These are phyloP conservation scores for Sugiyamaella americana DNA, from an alignment of 805 yeast species.

Conservation along the genomic window DNA sequence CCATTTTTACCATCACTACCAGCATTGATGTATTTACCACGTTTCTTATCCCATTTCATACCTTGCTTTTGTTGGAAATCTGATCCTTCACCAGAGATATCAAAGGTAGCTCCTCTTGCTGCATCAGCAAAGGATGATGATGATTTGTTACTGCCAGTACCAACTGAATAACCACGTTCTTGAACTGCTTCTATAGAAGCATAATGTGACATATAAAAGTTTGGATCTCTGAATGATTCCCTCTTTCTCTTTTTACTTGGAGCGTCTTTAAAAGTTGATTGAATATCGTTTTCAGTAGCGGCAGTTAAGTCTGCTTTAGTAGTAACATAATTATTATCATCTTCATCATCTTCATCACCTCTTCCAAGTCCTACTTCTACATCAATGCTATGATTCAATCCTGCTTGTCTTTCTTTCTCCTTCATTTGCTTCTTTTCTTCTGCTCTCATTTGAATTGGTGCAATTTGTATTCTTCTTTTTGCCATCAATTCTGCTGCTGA, in stretches of 20 bases:
- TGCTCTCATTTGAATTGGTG: constrained; percentile 78
- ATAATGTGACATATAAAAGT: constrained; percentile 78
- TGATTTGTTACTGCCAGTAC: constrained; percentile 27
- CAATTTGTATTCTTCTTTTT: constrained; percentile 77
- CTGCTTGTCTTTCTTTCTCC: constrained; percentile 14
- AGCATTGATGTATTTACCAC: constrained; percentile 79
- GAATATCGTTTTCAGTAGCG: constrained; percentile 37
- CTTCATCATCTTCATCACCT: constrained; percentile 11
- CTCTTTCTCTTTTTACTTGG: constrained; percentile 32
- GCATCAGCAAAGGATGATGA: constrained; percentile 58
- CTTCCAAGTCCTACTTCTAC: constrained; percentile 7
- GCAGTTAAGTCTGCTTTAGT: constrained; percentile 25
- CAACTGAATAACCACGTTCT: constrained; percentile 66
- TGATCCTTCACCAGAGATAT: constrained; percentile 68
- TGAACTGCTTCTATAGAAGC: constrained; percentile 77
- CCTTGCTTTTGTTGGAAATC: constrained; percentile 60
- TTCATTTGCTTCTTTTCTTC: constrained; percentile 38
- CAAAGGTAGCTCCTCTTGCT: constrained; percentile 83
- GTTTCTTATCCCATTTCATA: constrained; percentile 89
- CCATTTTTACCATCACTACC: constrained; percentile 47
- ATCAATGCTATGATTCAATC: constrained; percentile 6
- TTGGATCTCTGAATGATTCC: constrained; percentile 66
- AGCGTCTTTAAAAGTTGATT: constrained; percentile 38
- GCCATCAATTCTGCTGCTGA: constrained; percentile 73
- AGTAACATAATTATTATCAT: constrained; percentile 30